These are phyloP conservation scores for Nicotiana paniculata DNA, from an alignment of 257 asterid species.

Conservation along the genomic window DNA sequence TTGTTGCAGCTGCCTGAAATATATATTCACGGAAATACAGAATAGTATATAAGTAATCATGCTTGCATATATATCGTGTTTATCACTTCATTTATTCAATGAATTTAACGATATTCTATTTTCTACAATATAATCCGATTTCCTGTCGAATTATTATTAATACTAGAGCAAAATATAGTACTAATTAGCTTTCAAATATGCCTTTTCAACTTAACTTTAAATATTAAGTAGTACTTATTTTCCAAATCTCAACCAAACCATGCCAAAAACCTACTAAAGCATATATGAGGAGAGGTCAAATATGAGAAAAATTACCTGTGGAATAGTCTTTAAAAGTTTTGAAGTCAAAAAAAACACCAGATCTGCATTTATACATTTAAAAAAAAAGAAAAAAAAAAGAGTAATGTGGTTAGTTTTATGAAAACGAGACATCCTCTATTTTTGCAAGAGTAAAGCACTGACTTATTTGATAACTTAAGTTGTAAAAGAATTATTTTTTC, in stretches of 20 bases:
- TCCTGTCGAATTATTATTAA: background rate
- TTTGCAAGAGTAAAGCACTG: too few relatives aligned
- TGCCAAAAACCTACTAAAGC: background rate
- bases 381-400: background rate
- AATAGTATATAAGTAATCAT: background rate
- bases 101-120: background rate
- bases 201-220: too few relatives aligned
- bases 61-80: background rate
- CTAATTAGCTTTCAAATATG: too few relatives aligned
- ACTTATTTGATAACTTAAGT: too few relatives aligned
- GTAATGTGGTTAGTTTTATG: background rate
- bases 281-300: background rate
- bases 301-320: constrained; percentile 50
- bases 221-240: too few relatives aligned
- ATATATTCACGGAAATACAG: background rate
- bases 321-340: constrained; percentile 76
- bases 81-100: background rate
- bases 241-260: too few relatives aligned
- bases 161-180: background rate
- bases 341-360: constrained; percentile 81
- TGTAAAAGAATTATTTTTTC: too few relatives aligned
- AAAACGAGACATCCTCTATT: background rate
- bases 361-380: constrained; percentile 46
- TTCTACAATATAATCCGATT: background rate
- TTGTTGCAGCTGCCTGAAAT: constrained; percentile 89